Evolutionary conservation across 176 grass and related monocot species (phyloP).

Genomic region (Musa itinerans): DNA sequence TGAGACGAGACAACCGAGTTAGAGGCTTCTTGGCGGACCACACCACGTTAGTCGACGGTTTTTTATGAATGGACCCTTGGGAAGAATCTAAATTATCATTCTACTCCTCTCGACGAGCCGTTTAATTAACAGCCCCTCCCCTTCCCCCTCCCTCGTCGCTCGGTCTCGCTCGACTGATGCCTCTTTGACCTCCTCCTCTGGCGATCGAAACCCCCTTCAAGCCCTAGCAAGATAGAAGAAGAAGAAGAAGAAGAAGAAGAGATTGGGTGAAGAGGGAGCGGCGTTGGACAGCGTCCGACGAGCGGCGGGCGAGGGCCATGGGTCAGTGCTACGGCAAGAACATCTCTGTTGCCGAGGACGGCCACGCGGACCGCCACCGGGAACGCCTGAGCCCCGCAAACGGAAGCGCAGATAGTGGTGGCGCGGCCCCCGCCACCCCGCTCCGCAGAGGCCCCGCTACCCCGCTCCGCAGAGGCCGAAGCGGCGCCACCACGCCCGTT

Average conservation of each 20-base stretch:
- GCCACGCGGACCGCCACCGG: conserved; percentile 14
- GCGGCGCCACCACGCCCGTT: conserved; percentile 23
- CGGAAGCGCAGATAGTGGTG: conserved; percentile 16
- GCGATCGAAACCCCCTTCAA: neutral
- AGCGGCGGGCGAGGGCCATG: conserved; percentile 26
- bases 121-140: neutral
- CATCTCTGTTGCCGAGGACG: conserved; percentile 27
- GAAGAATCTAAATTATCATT: neutral
- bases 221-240: neutral
- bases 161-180: neutral
- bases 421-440: conserved; percentile 7
- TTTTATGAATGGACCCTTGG: neutral
- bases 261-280: conserved; percentile 2
- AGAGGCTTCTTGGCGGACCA: too few relatives aligned
- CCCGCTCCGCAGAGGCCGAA: conserved; percentile 15
- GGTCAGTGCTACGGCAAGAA: conserved; percentile 86
- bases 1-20: too few relatives aligned
- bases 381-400: conserved; percentile 23
- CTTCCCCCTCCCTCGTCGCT: neutral
- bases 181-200: neutral
- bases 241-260: neutral
- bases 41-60: neutral
- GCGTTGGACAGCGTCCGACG: neutral
- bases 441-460: conserved; percentile 15
- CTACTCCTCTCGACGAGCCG: neutral